Conservation (phyloP, 768 basidiomycete species). For the Sporobolomyces roseus region DNA sequence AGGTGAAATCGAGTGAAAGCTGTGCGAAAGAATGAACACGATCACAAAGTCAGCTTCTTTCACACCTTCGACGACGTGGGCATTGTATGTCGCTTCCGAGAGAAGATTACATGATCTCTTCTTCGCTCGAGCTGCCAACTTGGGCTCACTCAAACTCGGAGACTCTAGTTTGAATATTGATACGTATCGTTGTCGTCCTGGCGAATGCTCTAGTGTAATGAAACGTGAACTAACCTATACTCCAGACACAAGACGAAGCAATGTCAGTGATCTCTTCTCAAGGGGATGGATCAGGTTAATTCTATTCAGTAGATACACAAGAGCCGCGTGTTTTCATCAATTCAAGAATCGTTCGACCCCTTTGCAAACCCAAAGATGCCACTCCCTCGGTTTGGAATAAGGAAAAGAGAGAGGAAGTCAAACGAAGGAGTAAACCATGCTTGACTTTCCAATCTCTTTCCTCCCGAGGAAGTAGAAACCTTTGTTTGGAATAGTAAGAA, state of each 20-base stretch:
- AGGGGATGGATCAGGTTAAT: too few relatives aligned
- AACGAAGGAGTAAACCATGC: slow-evolving; percentile 30
- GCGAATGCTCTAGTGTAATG: neutral
- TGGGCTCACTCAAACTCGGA: slow-evolving; percentile 12
- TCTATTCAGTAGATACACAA: slow-evolving; percentile 21
- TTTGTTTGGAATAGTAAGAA: neutral
- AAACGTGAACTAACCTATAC: neutral
- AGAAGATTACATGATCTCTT: slow-evolving; percentile 26
- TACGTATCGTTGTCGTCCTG: slow-evolving; percentile 26
- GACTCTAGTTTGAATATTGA: slow-evolving; percentile 32
- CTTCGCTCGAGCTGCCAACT: slow-evolving; percentile 17
- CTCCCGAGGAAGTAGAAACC: neutral
- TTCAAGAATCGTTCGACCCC: neutral
- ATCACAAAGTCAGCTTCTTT: neutral
- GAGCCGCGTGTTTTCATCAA: slow-evolving; percentile 28
- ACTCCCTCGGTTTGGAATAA: neutral
- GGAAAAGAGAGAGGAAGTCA: slow-evolving; percentile 8
- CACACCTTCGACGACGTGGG: neutral
- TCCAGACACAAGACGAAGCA: too few relatives aligned
- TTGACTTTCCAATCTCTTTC: neutral
- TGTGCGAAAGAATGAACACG: neutral
- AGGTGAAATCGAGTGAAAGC: neutral
- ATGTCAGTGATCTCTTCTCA: too few relatives aligned
- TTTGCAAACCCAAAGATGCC: slow-evolving; percentile 1
- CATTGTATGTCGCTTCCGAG: slow-evolving; percentile 3